A percentile compares a stretch with the other conserved stretches of the same genome.
These are phyloP conservation scores for Bidens hawaiensis DNA, from an alignment of 140 eudicot species.

Conservation along the genomic window DNA sequence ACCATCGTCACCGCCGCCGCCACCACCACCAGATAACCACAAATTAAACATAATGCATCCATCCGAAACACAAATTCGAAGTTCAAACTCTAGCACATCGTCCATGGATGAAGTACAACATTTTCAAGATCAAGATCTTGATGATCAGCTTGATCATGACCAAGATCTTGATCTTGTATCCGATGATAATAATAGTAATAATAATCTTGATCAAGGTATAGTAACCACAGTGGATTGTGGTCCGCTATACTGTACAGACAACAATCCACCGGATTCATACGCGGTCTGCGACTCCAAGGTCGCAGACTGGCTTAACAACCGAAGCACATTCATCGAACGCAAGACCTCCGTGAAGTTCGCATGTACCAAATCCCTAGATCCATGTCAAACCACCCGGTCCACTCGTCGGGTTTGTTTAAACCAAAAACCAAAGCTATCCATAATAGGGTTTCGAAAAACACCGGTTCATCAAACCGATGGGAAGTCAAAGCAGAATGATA, in stretches of 20 bases:
- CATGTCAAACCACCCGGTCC: constrained; percentile 26
- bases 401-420: constrained; percentile 21
- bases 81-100: not conserved
- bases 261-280: constrained; percentile 69
- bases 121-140: not conserved
- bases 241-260: constrained; percentile 23
- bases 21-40: too few relatives aligned
- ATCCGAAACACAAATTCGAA: not conserved
- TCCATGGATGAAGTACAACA: constrained; percentile 2
- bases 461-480: constrained; percentile 16
- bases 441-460: constrained; percentile 42
- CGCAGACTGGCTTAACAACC: constrained; percentile 52
- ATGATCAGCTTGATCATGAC: not conserved
- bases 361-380: constrained; percentile 18
- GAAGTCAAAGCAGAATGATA: constrained; percentile 15
- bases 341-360: constrained; percentile 50
- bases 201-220: constrained; percentile 1
- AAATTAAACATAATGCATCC: not conserved
- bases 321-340: constrained; percentile 51
- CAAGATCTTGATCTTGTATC: constrained; percentile 5
- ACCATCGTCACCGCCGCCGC: too few relatives aligned
- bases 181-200: not conserved
- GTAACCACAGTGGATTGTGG: not conserved
- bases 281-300: constrained; percentile 43
- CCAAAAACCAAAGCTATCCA: constrained; percentile 33